Evolutionary conservation across 2,329 filamentous ascomycete species (phyloP).

Genomic region (Fusarium sp.): DNA sequence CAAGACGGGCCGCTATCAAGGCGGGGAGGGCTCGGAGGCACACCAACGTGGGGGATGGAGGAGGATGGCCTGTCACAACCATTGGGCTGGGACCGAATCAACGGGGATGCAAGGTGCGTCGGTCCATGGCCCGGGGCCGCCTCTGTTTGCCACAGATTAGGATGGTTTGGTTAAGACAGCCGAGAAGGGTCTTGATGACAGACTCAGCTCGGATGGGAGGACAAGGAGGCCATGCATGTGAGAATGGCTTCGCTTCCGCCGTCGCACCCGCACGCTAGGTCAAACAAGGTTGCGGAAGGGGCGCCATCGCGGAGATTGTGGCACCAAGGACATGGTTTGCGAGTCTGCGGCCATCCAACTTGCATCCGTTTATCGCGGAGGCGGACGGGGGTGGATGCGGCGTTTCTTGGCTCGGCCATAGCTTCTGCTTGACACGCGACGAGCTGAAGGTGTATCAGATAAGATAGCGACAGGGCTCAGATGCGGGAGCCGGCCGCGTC

Average conservation of each 20-base stretch:
- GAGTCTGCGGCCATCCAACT: conserved; percentile 34
- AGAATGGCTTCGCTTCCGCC: conserved; percentile 1
- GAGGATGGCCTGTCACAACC: conserved; percentile 20
- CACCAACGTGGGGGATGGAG: conserved; percentile 41
- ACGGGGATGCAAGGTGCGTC: conserved; percentile 33
- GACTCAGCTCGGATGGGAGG: background rate
- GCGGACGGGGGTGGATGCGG: conserved; percentile 14
- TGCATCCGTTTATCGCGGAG: conserved; percentile 38
- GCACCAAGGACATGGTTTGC: conserved; percentile 13
- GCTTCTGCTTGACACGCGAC: conserved; percentile 26
- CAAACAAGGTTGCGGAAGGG: conserved; percentile 4
- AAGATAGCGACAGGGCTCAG: conserved; percentile 22
- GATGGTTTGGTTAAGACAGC: conserved; percentile 7
- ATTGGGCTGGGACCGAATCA: conserved; percentile 28
- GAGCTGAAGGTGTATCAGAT: conserved; percentile 37
- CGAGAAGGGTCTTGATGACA: background rate
- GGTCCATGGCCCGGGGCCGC: conserved; percentile 26
- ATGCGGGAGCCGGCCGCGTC: conserved; percentile 42
- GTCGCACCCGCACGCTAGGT: conserved; percentile 12
- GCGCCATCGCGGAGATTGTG: conserved; percentile 17
- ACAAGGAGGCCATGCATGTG: background rate
- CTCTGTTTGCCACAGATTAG: conserved; percentile 16
- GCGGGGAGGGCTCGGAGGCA: conserved; percentile 21
- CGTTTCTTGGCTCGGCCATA: conserved; percentile 22
- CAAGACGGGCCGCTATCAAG: conserved; percentile 36